Percentiles rank a stretch among this genome's conserved stretches.
phyloP scores from a whole-genome alignment of 2,329 filamentous ascomycete species.

The Apiospora rasikravindrae region DNA sequence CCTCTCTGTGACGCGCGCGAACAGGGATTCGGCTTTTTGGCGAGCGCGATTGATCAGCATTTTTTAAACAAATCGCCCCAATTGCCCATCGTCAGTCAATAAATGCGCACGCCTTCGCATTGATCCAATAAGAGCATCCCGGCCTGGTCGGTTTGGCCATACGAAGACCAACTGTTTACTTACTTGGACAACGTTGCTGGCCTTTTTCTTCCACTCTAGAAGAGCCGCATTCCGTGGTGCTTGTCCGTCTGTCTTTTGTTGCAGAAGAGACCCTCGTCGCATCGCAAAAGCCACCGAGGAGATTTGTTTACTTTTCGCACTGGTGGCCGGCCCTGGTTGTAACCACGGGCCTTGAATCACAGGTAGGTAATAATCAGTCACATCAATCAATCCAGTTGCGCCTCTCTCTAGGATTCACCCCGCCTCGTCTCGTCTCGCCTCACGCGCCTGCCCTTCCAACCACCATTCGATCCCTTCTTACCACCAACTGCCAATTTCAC shows the following conservation, averaged over 20 bases:
- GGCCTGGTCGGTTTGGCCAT: neutral
- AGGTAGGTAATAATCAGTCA: slow-evolving; percentile 14
- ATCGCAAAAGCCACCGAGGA: neutral
- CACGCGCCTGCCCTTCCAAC: slow-evolving; percentile 4
- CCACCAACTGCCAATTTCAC: slow-evolving; percentile 7
- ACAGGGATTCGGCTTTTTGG: slow-evolving; percentile 18
- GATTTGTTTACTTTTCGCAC: slow-evolving; percentile 8
- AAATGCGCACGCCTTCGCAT: slow-evolving; percentile 2
- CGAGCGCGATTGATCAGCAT: slow-evolving; percentile 21
- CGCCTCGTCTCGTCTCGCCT: slow-evolving; percentile 11
- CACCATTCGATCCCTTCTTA: slow-evolving; percentile 4
- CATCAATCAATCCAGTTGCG: slow-evolving; percentile 1
- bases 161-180: slow-evolving; percentile 14
- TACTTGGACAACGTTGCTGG: neutral
- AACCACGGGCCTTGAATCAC: slow-evolving; percentile 8
- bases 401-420: slow-evolving; percentile 8
- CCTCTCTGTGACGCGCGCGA: slow-evolving; percentile 18
- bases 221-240: neutral
- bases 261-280: neutral
- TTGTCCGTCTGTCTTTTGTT: neutral
- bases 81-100: slow-evolving; percentile 19
- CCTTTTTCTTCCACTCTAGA: neutral
- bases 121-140: neutral
- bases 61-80: slow-evolving; percentile 19
- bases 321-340: neutral